Evolutionary conservation across 2,329 filamentous ascomycete species (phyloP), one percentile per base, ranked within the genome.

Genomic region (Pseudomassariella vexata): DNA sequence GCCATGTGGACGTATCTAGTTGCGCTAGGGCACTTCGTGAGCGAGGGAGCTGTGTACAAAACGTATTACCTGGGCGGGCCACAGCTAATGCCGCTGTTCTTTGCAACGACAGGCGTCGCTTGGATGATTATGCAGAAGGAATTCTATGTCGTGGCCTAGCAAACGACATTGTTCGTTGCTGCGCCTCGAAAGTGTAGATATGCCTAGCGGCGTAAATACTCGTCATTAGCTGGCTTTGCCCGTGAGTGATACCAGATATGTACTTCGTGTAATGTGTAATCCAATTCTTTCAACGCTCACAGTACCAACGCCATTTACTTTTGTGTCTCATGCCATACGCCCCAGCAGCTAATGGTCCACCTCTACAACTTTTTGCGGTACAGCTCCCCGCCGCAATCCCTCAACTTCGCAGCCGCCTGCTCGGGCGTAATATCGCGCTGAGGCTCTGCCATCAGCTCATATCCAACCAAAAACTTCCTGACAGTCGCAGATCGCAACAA

Each of bases 341-440:
- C n/a, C n/a, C n/a, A n/a, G 5, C 6, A 8, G 5, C 26, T 11
- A 19, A 16, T 5, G 9, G 4, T 5, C 15, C 26, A 28, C 28
- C 9, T 28, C 36, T 45, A 44, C 24, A 79, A 47, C 44, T 64
- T 72, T 54, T 82, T 87, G 43, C 92, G 76, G 55, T 98, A 96
- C 41, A 98, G 63, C 53, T 86, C 77, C 11, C 88, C 88, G 4
- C 79, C 85, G 42, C 87, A 89, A 36, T 71, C 69, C 43, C 84
- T 76, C 38, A 98, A 64, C 30, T 79, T 78, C 17, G 77, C 79
- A 10, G 92, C 84, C 2, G 92, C 92, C 62, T 96, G 92, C 61
- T 98, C 92, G 0, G 92, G 90, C 0, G 92, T 98, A 49, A 98
- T 96, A 56, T 98, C 92, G 37, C 92, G 76, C 62, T 98, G 92